Conservation (phyloP, 345 rosid species). For the Eucalyptus microcorys region DNA sequence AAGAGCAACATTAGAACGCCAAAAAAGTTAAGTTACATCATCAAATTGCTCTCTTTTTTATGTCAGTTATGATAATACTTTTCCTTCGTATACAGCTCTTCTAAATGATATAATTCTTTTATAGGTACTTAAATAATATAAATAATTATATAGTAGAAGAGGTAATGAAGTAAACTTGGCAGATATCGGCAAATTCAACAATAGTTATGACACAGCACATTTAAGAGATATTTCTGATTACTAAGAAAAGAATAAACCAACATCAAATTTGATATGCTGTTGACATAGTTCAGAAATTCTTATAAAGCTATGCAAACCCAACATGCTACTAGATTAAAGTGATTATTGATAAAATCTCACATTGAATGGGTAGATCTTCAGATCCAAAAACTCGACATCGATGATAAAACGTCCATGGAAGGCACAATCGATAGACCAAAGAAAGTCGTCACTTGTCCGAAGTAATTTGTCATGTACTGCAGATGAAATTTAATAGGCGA, state of each 20-base stretch:
- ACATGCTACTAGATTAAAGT: not conserved
- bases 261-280: not conserved
- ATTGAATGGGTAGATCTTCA: slow-evolving; percentile 52
- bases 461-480: slow-evolving; percentile 68
- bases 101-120: not conserved
- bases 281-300: not conserved
- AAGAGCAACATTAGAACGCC: not conserved
- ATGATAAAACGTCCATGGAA: slow-evolving; percentile 65
- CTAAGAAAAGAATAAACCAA: not conserved
- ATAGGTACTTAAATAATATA: not conserved
- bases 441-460: slow-evolving; percentile 66
- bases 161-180: not conserved
- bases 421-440: slow-evolving; percentile 64
- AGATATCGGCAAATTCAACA: not conserved
- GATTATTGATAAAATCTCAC: slow-evolving; percentile 28
- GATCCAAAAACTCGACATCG: slow-evolving; percentile 93
- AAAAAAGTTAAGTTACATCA: not conserved
- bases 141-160: not conserved
- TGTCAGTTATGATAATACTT: not conserved
- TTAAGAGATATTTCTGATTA: not conserved
- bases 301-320: not conserved
- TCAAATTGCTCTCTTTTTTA: not conserved
- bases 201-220: not conserved
- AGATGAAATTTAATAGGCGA: not conserved
- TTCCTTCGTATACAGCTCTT: not conserved